These are phyloP conservation scores for Aspergillus sergii DNA, from an alignment of 2,329 filamentous ascomycete genomes.

Conservation along the genomic window DNA sequence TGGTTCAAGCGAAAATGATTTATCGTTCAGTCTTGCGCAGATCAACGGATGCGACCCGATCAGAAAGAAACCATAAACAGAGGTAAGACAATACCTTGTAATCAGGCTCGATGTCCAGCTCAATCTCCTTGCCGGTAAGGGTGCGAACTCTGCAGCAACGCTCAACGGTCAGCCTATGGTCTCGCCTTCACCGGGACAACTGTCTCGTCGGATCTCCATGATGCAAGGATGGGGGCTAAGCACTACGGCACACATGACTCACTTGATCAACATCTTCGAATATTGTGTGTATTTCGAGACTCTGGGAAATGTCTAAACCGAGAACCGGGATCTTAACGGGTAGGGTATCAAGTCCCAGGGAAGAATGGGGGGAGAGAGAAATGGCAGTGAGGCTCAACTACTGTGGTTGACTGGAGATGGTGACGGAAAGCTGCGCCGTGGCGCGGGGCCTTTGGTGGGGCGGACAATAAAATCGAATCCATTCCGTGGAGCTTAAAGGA, in stretches of 20 bases:
- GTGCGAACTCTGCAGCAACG: constrained; percentile 76
- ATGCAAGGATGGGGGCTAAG: background rate
- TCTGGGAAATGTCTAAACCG: background rate
- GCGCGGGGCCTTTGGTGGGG: constrained; percentile 36
- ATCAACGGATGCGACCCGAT: background rate
- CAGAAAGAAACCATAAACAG: background rate
- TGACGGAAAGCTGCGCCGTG: constrained; percentile 31
- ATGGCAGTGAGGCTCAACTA: constrained; percentile 18
- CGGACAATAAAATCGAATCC: constrained; percentile 2
- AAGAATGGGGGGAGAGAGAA: constrained; percentile 6
- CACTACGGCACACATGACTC: constrained; percentile 20
- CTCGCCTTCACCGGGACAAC: background rate
- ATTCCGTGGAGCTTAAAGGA: background rate
- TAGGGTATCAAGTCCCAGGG: background rate
- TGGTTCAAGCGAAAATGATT: background rate
- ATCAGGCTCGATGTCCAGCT: constrained; percentile 91
- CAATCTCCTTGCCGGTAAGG: constrained; percentile 97
- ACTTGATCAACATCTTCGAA: constrained; percentile 56
- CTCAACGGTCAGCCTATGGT: constrained; percentile 10
- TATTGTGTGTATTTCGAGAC: background rate
- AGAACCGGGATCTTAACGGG: background rate
- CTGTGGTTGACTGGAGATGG: constrained; percentile 15
- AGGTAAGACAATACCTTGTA: constrained; percentile 69
- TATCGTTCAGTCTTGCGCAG: background rate
- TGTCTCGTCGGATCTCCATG: background rate